phyloP scores from a whole-genome alignment of 208 protist genomes.

The Leishmania arabica region DNA sequence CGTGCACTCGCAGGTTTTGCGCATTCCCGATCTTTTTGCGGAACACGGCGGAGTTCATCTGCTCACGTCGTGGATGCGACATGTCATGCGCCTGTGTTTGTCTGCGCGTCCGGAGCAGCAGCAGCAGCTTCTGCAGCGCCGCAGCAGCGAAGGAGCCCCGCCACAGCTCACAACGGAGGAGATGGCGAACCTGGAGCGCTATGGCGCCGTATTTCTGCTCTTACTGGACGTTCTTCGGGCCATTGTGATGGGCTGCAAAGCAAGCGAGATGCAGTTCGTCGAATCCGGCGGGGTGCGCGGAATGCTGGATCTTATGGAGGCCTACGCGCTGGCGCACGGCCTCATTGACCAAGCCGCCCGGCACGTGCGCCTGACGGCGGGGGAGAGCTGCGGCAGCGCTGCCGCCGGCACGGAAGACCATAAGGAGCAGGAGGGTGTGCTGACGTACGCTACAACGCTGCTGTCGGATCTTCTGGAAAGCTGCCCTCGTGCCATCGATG shows the following conservation, averaged over 20 bases:
- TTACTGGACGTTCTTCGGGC: slow-evolving; percentile 30
- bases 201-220: slow-evolving; percentile 19
- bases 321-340: slow-evolving; percentile 28
- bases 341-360: slow-evolving; percentile 20
- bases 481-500: slow-evolving; percentile 43
- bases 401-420: neutral
- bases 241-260: slow-evolving; percentile 28
- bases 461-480: slow-evolving; percentile 66
- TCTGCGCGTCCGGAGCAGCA: neutral
- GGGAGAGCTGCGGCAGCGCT: neutral
- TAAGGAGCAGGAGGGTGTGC: slow-evolving; percentile 23
- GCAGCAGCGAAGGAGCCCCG: neutral
- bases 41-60: slow-evolving; percentile 20
- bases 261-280: slow-evolving; percentile 28
- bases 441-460: slow-evolving; percentile 55
- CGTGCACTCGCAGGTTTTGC: slow-evolving; percentile 14
- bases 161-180: slow-evolving; percentile 9
- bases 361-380: slow-evolving; percentile 15
- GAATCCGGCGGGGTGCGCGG: slow-evolving; percentile 35
- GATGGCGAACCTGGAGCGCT: slow-evolving; percentile 11
- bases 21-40: slow-evolving; percentile 31
- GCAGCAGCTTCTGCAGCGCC: neutral
- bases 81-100: slow-evolving; percentile 23
- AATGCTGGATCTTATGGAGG: slow-evolving; percentile 49
- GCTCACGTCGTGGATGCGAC: slow-evolving; percentile 27